A percentile compares a stretch with the other conserved stretches of the same genome.
Evolutionary conservation across 805 yeast species (phyloP).

Genomic region (Candida morakotiae): DNA sequence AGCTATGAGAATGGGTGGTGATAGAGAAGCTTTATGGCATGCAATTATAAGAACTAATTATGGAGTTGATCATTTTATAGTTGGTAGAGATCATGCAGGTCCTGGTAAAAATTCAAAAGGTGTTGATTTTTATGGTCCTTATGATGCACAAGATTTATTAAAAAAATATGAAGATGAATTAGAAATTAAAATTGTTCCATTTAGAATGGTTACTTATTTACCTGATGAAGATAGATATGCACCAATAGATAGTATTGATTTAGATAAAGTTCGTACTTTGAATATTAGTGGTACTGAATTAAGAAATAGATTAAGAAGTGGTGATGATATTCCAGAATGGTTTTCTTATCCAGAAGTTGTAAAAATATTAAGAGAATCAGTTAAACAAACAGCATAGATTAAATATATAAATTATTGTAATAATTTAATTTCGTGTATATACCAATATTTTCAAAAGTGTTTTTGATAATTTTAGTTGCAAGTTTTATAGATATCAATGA

Average conservation of each 20-base stretch:
- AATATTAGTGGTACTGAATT: slow-evolving; percentile 94
- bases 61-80: slow-evolving; percentile 96
- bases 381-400: no score
- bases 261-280: slow-evolving; percentile 68
- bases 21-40: slow-evolving; percentile 97
- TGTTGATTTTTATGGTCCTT: slow-evolving; percentile 93
- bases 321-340: slow-evolving; percentile 92
- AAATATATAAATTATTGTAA: no score
- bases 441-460: no score
- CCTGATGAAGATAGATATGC: slow-evolving; percentile 95
- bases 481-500: no score
- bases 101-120: slow-evolving; percentile 89
- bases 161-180: slow-evolving; percentile 72
- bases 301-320: slow-evolving; percentile 80
- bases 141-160: slow-evolving; percentile 91
- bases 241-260: slow-evolving; percentile 87
- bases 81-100: slow-evolving; percentile 98
- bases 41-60: slow-evolving; percentile 94
- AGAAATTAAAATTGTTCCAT: slow-evolving; percentile 88
- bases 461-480: no score
- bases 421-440: no score
- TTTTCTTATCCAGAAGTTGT: slow-evolving; percentile 97
- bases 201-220: slow-evolving; percentile 93
- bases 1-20: slow-evolving; percentile 99
- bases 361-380: slow-evolving; percentile 68